phyloP scores from a whole-genome alignment of 2,329 filamentous ascomycete genomes.

The Penicillium rolfsii region DNA sequence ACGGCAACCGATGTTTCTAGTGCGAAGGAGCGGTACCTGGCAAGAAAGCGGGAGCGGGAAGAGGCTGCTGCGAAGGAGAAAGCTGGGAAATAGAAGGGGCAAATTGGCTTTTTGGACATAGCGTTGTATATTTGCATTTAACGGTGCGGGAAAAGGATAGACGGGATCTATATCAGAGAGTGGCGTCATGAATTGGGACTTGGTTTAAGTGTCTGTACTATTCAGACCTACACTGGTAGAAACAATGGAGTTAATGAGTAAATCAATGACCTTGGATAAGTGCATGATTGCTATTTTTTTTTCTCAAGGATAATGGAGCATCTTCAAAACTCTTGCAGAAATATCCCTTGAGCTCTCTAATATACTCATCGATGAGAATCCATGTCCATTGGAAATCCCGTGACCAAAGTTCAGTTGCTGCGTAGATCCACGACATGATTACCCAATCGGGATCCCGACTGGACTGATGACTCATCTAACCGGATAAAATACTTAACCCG shows the following conservation, averaged over 20 bases:
- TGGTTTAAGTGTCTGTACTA: not conserved
- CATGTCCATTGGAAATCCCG: not conserved
- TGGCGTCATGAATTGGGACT: not conserved
- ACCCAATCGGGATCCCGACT: not conserved
- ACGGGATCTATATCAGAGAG: slow-evolving; percentile 9
- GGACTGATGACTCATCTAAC: not conserved
- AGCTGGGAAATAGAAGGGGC: slow-evolving; percentile 4
- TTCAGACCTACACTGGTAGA: not conserved
- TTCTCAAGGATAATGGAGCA: not conserved
- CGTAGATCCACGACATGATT: not conserved
- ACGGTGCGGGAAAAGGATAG: not conserved
- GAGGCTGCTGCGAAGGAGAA: slow-evolving; percentile 41
- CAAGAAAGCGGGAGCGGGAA: slow-evolving; percentile 59
- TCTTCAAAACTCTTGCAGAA: not conserved
- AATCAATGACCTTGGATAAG: not conserved
- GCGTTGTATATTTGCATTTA: slow-evolving; percentile 6
- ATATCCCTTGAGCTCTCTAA: not conserved
- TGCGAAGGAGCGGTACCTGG: slow-evolving; percentile 64
- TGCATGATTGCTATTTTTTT: not conserved
- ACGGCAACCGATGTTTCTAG: slow-evolving; percentile 61
- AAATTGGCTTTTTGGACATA: not conserved
- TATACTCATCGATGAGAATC: not conserved
- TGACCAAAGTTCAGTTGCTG: not conserved
- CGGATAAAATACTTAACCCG: slow-evolving; percentile 5
- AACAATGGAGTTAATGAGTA: not conserved